Evolutionary conservation across 805 yeast species (phyloP).

Genomic region (Torulaspora delbrueckii): DNA sequence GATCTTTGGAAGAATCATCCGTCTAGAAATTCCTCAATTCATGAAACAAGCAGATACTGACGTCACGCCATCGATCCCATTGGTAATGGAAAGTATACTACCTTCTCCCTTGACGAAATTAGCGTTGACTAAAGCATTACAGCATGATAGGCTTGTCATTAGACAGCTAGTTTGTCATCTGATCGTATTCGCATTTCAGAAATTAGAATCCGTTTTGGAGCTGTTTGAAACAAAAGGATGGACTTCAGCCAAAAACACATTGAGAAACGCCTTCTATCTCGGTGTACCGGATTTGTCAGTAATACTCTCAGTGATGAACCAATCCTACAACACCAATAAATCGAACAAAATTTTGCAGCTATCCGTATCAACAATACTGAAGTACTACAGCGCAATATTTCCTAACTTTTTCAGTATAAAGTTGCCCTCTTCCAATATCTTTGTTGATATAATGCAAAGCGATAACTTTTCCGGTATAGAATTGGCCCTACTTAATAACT

Average conservation of each 20-base stretch:
- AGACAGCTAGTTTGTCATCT: constrained; percentile 62
- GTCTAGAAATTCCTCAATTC: constrained; percentile 48
- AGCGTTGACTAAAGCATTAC: constrained; percentile 55
- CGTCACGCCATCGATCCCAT: constrained; percentile 33
- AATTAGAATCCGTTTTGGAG: constrained; percentile 42
- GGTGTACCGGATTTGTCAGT: constrained; percentile 47
- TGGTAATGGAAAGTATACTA: constrained; percentile 51
- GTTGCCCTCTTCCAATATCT: constrained; percentile 36
- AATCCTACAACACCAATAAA: constrained; percentile 35
- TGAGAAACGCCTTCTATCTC: constrained; percentile 35
- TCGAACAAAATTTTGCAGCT: constrained; percentile 45
- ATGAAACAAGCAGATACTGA: constrained; percentile 29
- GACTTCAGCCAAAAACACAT: constrained; percentile 34
- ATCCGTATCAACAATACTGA: constrained; percentile 44
- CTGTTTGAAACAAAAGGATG: constrained; percentile 40
- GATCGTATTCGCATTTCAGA: constrained; percentile 48
- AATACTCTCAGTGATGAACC: constrained; percentile 42
- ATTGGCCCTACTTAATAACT: constrained; percentile 52
- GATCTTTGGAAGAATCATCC: constrained; percentile 55
- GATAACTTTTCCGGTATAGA: constrained; percentile 47
- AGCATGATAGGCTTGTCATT: constrained; percentile 46
- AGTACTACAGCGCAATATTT: constrained; percentile 38
- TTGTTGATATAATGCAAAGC: constrained; percentile 34
- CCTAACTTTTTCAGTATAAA: constrained; percentile 35
- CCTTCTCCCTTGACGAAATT: constrained; percentile 61